Evolutionary conservation across 768 basidiomycete species (phyloP).

Genomic region (Mycena galericulata): DNA sequence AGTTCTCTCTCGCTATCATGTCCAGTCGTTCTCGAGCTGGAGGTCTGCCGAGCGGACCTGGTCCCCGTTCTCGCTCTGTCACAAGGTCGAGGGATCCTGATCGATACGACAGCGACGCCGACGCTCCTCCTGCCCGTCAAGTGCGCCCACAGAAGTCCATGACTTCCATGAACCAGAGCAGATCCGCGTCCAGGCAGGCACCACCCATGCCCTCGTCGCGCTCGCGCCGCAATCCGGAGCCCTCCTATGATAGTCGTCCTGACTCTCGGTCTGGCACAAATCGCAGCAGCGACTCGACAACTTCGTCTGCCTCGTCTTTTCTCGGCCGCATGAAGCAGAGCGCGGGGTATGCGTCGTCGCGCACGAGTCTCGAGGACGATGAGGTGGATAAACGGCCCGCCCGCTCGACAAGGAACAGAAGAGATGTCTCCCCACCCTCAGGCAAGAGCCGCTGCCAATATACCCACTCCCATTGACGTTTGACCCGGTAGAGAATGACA

Average conservation of each 20-base stretch:
- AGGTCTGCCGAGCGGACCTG: conserved; percentile 55
- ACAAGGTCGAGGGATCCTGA: conserved; percentile 27
- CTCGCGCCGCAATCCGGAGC: conserved; percentile 22
- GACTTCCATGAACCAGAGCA: conserved; percentile 29
- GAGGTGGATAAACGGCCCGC: conserved; percentile 31
- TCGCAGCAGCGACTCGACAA: conserved; percentile 31
- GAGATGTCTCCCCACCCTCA: conserved; percentile 26
- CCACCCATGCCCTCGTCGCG: conserved; percentile 33
- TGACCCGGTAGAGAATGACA: conserved; percentile 18
- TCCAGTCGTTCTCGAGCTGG: conserved; percentile 38
- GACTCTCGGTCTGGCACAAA: conserved; percentile 30
- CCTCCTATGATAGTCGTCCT: conserved; percentile 28
- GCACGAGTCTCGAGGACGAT: conserved; percentile 59
- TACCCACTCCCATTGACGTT: conserved; percentile 1
- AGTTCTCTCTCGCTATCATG: conserved; percentile 30
- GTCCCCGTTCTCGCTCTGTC: conserved; percentile 52
- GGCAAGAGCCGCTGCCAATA: background rate
- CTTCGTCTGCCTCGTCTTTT: conserved; percentile 45
- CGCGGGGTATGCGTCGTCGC: conserved; percentile 52
- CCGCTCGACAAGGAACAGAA: conserved; percentile 16
- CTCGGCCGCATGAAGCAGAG: conserved; percentile 50
- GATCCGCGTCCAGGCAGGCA: conserved; percentile 2
- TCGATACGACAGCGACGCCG: conserved; percentile 26
- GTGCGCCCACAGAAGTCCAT: conserved; percentile 41
- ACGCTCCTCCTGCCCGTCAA: conserved; percentile 31